Percentiles rank a stretch among this genome's conserved stretches.
Evolutionary conservation across 352 stramenopile genomes (phyloP).

Genomic region (Ochromonadaceae sp.): DNA sequence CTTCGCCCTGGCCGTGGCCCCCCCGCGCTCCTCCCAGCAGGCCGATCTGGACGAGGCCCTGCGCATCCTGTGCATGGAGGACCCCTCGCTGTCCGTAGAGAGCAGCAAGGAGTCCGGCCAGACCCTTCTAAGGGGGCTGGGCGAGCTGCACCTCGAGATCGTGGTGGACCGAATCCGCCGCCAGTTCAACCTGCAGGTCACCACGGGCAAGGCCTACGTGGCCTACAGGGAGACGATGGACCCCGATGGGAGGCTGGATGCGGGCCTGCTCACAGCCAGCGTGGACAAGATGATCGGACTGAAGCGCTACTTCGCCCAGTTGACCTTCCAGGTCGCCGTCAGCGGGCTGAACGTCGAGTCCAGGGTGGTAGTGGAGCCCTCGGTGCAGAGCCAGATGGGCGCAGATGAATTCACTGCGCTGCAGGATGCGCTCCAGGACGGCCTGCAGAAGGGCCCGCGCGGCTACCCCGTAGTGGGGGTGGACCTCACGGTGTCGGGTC

Average conservation of each 20-base stretch:
- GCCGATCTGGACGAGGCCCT: conserved; percentile 61
- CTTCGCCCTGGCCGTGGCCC: conserved; percentile 63
- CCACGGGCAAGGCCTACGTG: conserved; percentile 55
- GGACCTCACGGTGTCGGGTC: conserved; percentile 59
- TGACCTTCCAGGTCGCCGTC: too few relatives aligned
- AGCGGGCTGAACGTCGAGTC: too few relatives aligned
- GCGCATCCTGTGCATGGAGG: conserved; percentile 29
- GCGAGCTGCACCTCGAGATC: conserved; percentile 70
- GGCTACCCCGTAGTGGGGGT: too few relatives aligned
- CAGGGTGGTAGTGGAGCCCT: too few relatives aligned
- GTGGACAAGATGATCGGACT: too few relatives aligned
- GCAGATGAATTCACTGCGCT: too few relatives aligned
- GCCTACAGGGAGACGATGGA: conserved; percentile 63
- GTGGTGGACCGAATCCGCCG: conserved; percentile 59
- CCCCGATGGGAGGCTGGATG: too few relatives aligned
- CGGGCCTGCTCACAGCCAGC: too few relatives aligned
- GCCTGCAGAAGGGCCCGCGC: too few relatives aligned
- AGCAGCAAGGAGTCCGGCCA: conserved; percentile 30
- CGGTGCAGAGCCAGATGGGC: too few relatives aligned
- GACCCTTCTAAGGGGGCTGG: conserved; percentile 61
- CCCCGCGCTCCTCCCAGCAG: conserved; percentile 47
- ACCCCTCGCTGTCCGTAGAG: conserved; percentile 29
- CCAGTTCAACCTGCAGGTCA: conserved; percentile 62
- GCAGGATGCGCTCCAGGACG: too few relatives aligned
- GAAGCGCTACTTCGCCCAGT: too few relatives aligned